These are phyloP conservation scores for Neurospora sp. DNA, from an alignment of 495 filamentous ascomycete genomes.

Conservation along the genomic window DNA sequence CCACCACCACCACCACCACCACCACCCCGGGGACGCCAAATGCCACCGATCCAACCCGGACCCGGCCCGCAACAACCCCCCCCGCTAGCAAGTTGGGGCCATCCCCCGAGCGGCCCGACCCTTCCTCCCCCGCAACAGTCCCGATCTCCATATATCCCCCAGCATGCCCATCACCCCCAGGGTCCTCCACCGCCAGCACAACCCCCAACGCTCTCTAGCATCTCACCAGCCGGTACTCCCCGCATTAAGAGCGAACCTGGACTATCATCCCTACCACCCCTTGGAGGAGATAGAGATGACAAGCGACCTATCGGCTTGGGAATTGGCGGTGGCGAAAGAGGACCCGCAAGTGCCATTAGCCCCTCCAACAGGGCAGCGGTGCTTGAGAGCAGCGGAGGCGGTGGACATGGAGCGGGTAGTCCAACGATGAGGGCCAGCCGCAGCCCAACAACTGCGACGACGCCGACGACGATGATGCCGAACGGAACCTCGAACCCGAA, in stretches of 20 bases:
- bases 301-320: neutral
- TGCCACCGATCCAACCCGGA: neutral
- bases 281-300: neutral
- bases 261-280: neutral
- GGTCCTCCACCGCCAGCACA: neutral
- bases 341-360: neutral
- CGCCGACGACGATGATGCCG: neutral
- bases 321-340: neutral
- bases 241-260: neutral
- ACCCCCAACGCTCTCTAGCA: neutral
- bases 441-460: neutral
- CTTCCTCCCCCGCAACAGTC: neutral
- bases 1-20: neutral
- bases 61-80: neutral
- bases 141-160: neutral
- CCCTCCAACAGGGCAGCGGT: slow-evolving; percentile 20
- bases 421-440: neutral
- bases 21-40: neutral
- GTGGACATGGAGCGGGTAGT: slow-evolving; percentile 9
- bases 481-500: neutral
- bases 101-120: neutral
- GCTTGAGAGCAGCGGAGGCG: slow-evolving; percentile 27
- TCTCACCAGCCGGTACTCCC: neutral
- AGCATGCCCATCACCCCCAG: neutral
- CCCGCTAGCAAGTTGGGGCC: neutral